phyloP scores from a whole-genome alignment of 2,329 filamentous ascomycete genomes.

The Colletotrichum siamense region DNA sequence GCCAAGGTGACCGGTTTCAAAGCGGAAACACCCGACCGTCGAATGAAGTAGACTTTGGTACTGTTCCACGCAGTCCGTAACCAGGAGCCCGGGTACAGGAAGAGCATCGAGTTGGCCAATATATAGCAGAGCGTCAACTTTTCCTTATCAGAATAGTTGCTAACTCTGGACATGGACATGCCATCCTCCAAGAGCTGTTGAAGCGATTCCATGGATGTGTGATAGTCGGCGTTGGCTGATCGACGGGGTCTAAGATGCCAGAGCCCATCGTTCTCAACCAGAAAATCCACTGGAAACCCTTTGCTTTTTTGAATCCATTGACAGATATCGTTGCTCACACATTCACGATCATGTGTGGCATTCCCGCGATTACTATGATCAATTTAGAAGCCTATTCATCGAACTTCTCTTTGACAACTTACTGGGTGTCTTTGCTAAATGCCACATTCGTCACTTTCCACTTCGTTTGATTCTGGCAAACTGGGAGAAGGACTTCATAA shows the following conservation, averaged over 20 bases:
- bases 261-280: not conserved
- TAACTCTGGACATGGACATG: not conserved
- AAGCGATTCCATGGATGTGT: not conserved
- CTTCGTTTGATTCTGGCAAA: not conserved
- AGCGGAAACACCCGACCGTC: rapidly evolving
- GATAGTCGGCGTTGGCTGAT: not conserved
- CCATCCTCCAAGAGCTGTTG: not conserved
- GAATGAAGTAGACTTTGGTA: not conserved
- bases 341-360: not conserved
- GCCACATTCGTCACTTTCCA: not conserved
- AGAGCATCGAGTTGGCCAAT: not conserved
- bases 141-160: not conserved
- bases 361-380: rapidly evolving
- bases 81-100: not conserved
- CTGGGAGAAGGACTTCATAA: not conserved
- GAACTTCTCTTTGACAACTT: not conserved
- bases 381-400: not conserved
- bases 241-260: not conserved
- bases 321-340: rapidly evolving
- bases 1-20: not conserved
- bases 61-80: not conserved
- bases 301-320: not conserved
- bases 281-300: not conserved
- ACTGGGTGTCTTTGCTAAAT: rapidly evolving
- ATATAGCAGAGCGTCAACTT: not conserved